phyloP scores from a whole-genome alignment of 2,329 filamentous ascomycete genomes.

The Diaporthe nobilis region DNA sequence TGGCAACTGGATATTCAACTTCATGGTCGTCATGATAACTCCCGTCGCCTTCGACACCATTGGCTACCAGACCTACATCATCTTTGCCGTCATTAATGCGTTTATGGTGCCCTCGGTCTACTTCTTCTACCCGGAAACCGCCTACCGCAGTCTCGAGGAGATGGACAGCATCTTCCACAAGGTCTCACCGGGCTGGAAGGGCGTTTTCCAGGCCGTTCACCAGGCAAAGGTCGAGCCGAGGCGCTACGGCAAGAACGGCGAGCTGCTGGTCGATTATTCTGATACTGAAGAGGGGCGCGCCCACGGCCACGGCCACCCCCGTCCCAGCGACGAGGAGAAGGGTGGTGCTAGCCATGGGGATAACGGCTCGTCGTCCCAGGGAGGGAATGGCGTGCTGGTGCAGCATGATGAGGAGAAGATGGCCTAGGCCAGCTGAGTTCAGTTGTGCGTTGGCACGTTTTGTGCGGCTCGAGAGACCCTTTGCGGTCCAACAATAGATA shows the following conservation, averaged over 20 bases:
- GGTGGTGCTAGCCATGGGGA: background rate
- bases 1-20: constrained; percentile 75
- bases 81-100: constrained; percentile 77
- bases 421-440: background rate
- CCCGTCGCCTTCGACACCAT: constrained; percentile 72
- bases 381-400: background rate
- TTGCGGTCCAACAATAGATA: constrained; percentile 18
- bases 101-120: constrained; percentile 70
- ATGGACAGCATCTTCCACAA: constrained; percentile 77
- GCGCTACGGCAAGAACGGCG: constrained; percentile 72
- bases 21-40: constrained; percentile 74
- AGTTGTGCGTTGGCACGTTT: background rate
- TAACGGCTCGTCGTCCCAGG: background rate
- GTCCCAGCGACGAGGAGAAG: constrained; percentile 32
- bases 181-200: constrained; percentile 57
- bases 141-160: constrained; percentile 74
- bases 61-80: constrained; percentile 72
- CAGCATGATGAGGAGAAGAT: constrained; percentile 29
- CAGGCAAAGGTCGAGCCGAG: constrained; percentile 64
- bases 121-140: constrained; percentile 77
- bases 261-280: constrained; percentile 64
- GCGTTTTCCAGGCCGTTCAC: constrained; percentile 58
- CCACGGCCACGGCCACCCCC: background rate
- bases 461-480: background rate
- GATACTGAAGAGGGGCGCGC: constrained; percentile 48